A percentile compares a stretch with the other conserved stretches of the same genome.
Conservation (phyloP, 768 basidiomycete species). For the Suillus subluteus region DNA sequence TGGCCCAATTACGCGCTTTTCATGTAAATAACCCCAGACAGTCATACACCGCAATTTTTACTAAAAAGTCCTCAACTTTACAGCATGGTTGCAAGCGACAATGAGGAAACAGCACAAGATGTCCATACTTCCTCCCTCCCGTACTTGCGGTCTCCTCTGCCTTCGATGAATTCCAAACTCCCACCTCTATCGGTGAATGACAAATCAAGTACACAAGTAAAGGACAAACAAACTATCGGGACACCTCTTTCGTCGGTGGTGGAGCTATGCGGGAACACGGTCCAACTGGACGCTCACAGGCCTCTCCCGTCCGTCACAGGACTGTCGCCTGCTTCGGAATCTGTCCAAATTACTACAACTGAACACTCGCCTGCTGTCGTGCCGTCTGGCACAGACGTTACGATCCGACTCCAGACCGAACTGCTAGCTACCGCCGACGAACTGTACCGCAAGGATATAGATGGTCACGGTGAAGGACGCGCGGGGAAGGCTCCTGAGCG, state of each 20-base stretch:
- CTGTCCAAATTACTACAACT: slow-evolving; percentile 50
- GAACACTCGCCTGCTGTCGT: slow-evolving; percentile 41
- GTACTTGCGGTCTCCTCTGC: slow-evolving; percentile 14
- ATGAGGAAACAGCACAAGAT: slow-evolving; percentile 31
- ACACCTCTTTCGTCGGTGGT: slow-evolving; percentile 15
- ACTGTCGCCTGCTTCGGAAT: slow-evolving; percentile 51
- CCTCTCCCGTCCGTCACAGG: slow-evolving; percentile 33
- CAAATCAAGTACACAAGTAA: slow-evolving; percentile 53
- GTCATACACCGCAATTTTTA: slow-evolving; percentile 5
- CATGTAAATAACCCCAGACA: slow-evolving; percentile 1
- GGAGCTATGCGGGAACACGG: slow-evolving; percentile 28
- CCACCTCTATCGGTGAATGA: slow-evolving; percentile 15
- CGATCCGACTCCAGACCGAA: slow-evolving; percentile 55
- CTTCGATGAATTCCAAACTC: slow-evolving; percentile 16
- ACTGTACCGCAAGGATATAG: slow-evolving; percentile 51
- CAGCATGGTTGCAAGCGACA: slow-evolving; percentile 34
- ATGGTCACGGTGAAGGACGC: slow-evolving; percentile 26
- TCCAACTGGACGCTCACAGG: slow-evolving; percentile 27
- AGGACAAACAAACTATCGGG: slow-evolving; percentile 38
- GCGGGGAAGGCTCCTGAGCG: slow-evolving; percentile 29
- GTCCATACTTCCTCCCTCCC: slow-evolving; percentile 11
- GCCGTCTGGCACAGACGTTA: slow-evolving; percentile 34
- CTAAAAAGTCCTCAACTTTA: slow-evolving; percentile 23
- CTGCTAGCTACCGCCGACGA: slow-evolving; percentile 64
- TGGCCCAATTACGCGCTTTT: background rate